Evolutionary conservation across 2,329 filamentous ascomycete species (phyloP).

Genomic region (Verticillium longisporum): DNA sequence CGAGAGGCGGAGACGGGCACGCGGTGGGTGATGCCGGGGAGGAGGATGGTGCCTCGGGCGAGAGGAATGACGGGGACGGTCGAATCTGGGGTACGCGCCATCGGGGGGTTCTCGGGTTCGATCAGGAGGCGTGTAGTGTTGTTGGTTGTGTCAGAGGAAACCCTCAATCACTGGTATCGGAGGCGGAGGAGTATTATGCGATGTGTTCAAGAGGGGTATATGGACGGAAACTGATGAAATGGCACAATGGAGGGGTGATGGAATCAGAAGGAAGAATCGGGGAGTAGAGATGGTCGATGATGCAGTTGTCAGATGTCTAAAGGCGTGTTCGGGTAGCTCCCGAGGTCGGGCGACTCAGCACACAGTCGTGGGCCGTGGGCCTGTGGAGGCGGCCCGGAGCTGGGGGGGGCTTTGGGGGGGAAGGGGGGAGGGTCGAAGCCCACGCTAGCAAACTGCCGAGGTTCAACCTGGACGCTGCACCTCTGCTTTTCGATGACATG

Average conservation of each 20-base stretch:
- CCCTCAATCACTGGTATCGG: not conserved
- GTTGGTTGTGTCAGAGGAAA: not conserved
- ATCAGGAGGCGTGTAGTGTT: not conserved
- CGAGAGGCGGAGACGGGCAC: conserved; percentile 74
- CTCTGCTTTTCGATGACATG: not conserved
- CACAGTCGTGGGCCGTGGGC: not conserved
- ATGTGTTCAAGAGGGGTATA: not conserved
- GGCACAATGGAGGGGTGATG: not conserved
- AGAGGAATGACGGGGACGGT: conserved; percentile 75
- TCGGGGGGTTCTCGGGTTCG: conserved; percentile 4
- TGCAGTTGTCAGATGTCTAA: not conserved
- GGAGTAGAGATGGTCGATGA: not conserved
- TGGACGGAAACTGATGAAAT: not conserved
- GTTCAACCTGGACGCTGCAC: not conserved
- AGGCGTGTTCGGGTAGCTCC: not conserved
- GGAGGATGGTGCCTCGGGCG: conserved; percentile 70
- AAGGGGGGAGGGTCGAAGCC: too few species aligned
- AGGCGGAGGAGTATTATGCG: not conserved
- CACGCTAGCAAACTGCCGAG: not conserved
- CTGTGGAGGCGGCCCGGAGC: not conserved
- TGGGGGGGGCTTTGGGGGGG: not conserved
- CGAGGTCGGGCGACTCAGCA: not conserved
- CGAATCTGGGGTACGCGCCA: conserved; percentile 25
- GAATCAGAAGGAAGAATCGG: not conserved
- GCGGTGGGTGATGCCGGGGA: conserved; percentile 79